Base-by-base conservation (phyloP, 208 protist species). In the Borovskyia barvae region DNA sequence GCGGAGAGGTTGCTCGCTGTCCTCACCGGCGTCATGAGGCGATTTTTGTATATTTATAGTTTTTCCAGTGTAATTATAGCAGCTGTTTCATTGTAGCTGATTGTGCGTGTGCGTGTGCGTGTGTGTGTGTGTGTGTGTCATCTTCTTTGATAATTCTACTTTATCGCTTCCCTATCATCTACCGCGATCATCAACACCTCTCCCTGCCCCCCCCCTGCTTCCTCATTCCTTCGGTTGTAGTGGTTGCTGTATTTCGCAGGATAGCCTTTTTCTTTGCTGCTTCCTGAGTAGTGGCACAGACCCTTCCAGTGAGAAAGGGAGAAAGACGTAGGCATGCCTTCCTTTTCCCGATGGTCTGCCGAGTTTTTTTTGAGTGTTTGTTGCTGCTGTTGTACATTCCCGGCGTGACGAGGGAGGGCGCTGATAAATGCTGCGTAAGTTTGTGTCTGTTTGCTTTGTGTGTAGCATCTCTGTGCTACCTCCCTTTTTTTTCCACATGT, bases 111-210 rank as follows among this genome's bases (percentile, higher is more conserved):
- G 33, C 52, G 3, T 32, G 39, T 5, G 4, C 39, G 29, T 37
- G 22, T 52, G 30, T 30, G 4, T 33, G 5, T 42, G 5, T 41
- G 7, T 24, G 20, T 8, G 28, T 54, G 29, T 56, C 51, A 20
- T 37, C 46, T 28, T 55, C 5, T 19, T 58, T 33, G 20, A n/a
- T n/a, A n/a, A n/a, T 15, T 47, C 43, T 24, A 17, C 6, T 19
- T 65, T 47, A 12, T n/a, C 48, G 36, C 29, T 39, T 28, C 11
- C 48, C 29, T 40, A 8, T 53, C 48, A 7, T 53, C 12, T 14
- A n/a, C 7, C 25, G 4, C 22, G 46, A 32, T 32, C 42, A 48
- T 48, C 24, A 32, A 48, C 42, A 25, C 7, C 30, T 9, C 26
- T 61, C 51, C 28, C 37, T 50, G n/a, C n/a, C n/a, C n/a, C n/a